Percentiles rank a stretch among this genome's conserved stretches.
Conservation (phyloP, 1,284 basidiomycete species). For the Peniophora sp. region DNA sequence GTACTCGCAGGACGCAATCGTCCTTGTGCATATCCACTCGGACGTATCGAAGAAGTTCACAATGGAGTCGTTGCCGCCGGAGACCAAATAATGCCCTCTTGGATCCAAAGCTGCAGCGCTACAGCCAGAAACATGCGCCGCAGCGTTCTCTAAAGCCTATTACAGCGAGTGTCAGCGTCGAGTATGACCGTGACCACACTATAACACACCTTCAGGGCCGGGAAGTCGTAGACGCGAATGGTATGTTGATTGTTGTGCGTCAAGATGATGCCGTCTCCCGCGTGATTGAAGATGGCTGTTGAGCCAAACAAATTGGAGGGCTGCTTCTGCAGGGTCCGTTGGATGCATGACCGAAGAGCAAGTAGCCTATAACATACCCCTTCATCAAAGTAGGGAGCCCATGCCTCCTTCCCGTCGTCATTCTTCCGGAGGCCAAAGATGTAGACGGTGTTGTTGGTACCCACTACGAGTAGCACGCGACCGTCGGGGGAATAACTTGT, state of each 20-base stretch:
- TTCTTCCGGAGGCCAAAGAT: conserved; percentile 47
- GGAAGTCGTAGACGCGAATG: conserved; percentile 60
- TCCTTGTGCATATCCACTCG: conserved; percentile 72
- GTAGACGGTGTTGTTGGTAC: conserved; percentile 46
- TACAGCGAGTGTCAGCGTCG: too few species aligned
- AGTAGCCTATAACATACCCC: too few species aligned
- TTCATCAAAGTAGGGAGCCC: conserved; percentile 28
- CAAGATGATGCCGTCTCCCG: conserved; percentile 59
- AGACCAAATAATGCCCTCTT: conserved; percentile 69
- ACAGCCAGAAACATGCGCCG: conserved; percentile 73
- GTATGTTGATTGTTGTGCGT: conserved; percentile 54
- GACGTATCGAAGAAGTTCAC: conserved; percentile 68
- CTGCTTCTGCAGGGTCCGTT: too few species aligned
- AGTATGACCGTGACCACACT: too few species aligned
- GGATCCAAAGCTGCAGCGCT: conserved; percentile 67
- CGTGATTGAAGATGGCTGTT: conserved; percentile 63
- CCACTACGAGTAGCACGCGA: conserved; percentile 52
- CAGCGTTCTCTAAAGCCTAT: conserved; percentile 34
- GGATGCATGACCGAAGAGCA: too few species aligned
- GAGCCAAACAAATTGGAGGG: conserved; percentile 32
- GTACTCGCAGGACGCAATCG: conserved; percentile 72
- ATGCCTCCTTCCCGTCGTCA: conserved; percentile 52
- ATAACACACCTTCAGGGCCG: conserved; percentile 40
- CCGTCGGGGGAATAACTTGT: conserved; percentile 69
- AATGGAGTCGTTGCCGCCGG: conserved; percentile 72